These are phyloP conservation scores for Hypoxylon sp. DNA, from an alignment of 2,329 filamentous ascomycete genomes.

Conservation along the genomic window DNA sequence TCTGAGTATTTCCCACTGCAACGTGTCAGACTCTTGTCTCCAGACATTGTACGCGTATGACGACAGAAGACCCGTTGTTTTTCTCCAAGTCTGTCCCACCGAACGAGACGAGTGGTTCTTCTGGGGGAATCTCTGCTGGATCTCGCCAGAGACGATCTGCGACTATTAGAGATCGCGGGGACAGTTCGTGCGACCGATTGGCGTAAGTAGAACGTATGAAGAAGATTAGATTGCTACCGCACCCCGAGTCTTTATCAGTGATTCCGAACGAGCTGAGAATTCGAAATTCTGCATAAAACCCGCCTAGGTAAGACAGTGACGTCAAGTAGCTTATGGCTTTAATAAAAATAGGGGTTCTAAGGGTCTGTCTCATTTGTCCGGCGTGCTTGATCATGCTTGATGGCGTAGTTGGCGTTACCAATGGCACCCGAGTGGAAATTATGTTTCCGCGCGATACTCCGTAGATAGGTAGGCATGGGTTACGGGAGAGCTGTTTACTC, in stretches of 20 bases:
- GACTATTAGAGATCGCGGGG: conserved; percentile 39
- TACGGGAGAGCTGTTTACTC: background rate
- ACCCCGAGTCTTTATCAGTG: conserved; percentile 10
- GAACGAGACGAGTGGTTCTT: conserved; percentile 2
- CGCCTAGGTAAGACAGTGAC: conserved; percentile 38
- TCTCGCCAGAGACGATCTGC: conserved; percentile 35
- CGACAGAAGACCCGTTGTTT: conserved; percentile 41
- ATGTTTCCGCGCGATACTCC: conserved; percentile 8
- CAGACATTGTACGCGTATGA: conserved; percentile 32
- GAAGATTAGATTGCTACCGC: conserved; percentile 13
- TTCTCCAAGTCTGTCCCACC: conserved; percentile 31
- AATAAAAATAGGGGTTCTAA: conserved; percentile 8
- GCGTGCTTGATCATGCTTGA: conserved; percentile 28
- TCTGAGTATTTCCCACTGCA: conserved; percentile 21
- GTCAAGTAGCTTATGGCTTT: conserved; percentile 23
- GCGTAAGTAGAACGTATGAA: conserved; percentile 7
- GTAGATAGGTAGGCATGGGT: background rate
- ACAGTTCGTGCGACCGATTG: conserved; percentile 20
- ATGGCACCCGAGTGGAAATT: conserved; percentile 14
- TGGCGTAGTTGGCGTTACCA: conserved; percentile 43
- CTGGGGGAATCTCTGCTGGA: conserved; percentile 23
- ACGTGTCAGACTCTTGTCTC: conserved; percentile 42
- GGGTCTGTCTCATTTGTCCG: conserved; percentile 18
- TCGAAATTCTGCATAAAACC: conserved; percentile 26
- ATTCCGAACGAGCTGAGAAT: conserved; percentile 11